These are phyloP conservation scores for Baeospora myosura DNA, from an alignment of 1,284 basidiomycete species.

Conservation along the genomic window DNA sequence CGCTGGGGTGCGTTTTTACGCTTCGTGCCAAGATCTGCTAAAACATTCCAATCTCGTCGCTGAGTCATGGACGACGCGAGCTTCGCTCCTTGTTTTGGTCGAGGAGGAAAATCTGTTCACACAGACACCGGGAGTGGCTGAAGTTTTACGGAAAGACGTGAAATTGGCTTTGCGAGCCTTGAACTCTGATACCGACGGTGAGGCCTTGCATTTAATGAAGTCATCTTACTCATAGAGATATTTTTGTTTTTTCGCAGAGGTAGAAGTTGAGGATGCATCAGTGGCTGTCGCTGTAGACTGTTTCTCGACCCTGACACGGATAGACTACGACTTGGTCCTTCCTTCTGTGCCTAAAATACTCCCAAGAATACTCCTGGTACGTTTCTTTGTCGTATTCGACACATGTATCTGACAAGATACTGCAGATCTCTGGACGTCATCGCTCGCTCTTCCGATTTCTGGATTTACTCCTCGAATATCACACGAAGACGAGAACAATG, in stretches of 20 bases:
- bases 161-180: slow-evolving; percentile 1
- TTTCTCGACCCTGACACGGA: slow-evolving; percentile 38
- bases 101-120: slow-evolving; percentile 34
- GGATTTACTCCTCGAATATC: slow-evolving; percentile 5
- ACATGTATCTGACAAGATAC: no score
- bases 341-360: slow-evolving; percentile 41
- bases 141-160: slow-evolving; percentile 13
- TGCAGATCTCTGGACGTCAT: neutral
- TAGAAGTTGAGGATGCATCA: neutral
- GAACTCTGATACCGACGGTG: neutral
- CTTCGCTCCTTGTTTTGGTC: slow-evolving; percentile 35
- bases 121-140: slow-evolving; percentile 13
- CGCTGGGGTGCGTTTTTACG: slow-evolving; percentile 38
- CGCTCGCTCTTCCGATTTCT: neutral
- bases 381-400: slow-evolving; percentile 10
- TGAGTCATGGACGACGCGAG: slow-evolving; percentile 32
- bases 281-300: slow-evolving; percentile 31
- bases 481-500: slow-evolving; percentile 8
- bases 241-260: neutral
- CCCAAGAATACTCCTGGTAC: slow-evolving; percentile 39
- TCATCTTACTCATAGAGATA: neutral
- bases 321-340: slow-evolving; percentile 56
- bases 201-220: neutral
- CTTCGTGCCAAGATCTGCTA: slow-evolving; percentile 29
- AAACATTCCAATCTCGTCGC: slow-evolving; percentile 15